Base-by-base conservation (phyloP, 2,329 filamentous ascomycete species). In the Ophiocordyceps australis region DNA sequence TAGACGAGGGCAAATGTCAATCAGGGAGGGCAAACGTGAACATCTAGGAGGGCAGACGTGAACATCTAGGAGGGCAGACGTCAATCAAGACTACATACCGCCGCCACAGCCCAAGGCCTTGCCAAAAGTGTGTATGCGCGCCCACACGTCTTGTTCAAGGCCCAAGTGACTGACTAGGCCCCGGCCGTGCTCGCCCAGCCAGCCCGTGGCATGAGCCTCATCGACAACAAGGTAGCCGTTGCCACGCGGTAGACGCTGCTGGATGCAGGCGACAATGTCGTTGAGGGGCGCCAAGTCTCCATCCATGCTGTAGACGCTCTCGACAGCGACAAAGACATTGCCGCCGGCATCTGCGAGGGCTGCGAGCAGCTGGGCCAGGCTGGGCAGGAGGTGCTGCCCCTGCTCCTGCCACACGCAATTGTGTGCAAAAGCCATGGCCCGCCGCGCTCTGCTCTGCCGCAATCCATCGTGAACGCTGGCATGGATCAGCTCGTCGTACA, bases 221-320 rank as follows among this genome's bases (percentile, higher is more conserved):
- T 79, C 74, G 2, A 79, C 61, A 8, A 78, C 55, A 5, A 79
- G 48, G 29, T 74, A 55, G 1, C 62, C 67, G 24, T 78, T 79
- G 0, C 58, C 58, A 0, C 32, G 31, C 0, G 72, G 66, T 0
- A 82, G 47, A 0, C 62, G 38, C 1, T 50, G 45, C 21, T 75
- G 59, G 0, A 76, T 60, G 5, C 65, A 52, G 0, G 57, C 45
- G 2, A 76, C 57, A 12, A 85, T 64, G 5, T 69, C 59, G 9
- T 41, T 38, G 9, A 89, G 50, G 0, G 74, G 74, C 1, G 66
- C 66, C 12, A 80, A 50, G 35, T 85, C 77, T 0, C 80, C 80
- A 27, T 86, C 79, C 80, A 89, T 89, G 43, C 76, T 83, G 45
- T 89, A 86, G 1, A 82, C 55, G 1, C 63, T 66, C 36, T 82